phyloP scores from a whole-genome alignment of 179 eudicot species.

The Gypsophila paniculata region DNA sequence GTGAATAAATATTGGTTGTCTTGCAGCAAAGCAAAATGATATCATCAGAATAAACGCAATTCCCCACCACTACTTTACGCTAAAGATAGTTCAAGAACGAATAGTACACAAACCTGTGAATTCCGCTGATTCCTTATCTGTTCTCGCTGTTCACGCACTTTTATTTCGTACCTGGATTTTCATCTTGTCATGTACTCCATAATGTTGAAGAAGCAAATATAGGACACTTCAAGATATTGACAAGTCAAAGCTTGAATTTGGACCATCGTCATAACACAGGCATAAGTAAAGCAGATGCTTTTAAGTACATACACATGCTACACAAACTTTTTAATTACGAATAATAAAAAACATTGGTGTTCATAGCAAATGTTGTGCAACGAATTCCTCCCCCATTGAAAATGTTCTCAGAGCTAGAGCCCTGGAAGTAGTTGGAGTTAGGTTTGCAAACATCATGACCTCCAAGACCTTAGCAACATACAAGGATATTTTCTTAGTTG shows the following conservation, averaged over 20 bases:
- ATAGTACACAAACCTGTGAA: conserved; percentile 55
- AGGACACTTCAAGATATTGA: background rate
- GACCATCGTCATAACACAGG: background rate
- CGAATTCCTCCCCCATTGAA: background rate
- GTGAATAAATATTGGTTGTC: background rate
- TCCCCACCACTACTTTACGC: conserved; percentile 1
- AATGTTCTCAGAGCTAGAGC: conserved; percentile 1
- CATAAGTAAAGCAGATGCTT: conserved; percentile 4
- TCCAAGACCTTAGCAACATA: background rate
- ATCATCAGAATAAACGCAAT: conserved; percentile 4
- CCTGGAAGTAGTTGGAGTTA: background rate
- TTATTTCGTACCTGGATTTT: conserved; percentile 77
- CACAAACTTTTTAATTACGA: background rate
- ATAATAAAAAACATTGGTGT: background rate
- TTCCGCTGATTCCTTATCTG: conserved; percentile 66
- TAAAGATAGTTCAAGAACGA: conserved; percentile 1
- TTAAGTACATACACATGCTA: background rate
- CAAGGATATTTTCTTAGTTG: background rate
- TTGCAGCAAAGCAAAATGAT: conserved; percentile 6
- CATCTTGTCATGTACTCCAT: conserved; percentile 8
- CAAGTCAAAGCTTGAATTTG: conserved; percentile 3
- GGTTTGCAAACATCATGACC: background rate
- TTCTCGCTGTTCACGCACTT: conserved; percentile 89
- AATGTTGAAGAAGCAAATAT: background rate
- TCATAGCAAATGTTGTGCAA: background rate